Evolutionary conservation across 306 rosid genomes (phyloP).

Genomic region (Vicia sativa): DNA sequence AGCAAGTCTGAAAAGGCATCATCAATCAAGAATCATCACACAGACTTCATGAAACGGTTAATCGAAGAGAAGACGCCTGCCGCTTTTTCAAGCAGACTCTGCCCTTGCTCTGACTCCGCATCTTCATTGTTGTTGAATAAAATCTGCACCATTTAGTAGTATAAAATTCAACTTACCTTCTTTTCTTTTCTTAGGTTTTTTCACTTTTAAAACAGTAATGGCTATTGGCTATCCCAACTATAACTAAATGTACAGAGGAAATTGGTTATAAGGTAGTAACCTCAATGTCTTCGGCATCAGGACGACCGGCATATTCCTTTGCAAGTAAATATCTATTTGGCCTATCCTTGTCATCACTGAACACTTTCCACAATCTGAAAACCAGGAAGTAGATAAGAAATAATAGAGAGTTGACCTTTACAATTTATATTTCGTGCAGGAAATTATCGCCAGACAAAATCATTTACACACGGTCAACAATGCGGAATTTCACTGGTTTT

Average conservation of each 20-base stretch:
- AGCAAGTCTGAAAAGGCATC: conserved; percentile 14
- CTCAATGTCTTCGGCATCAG: conserved; percentile 88
- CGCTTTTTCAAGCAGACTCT: conserved; percentile 67
- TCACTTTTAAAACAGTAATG: background rate
- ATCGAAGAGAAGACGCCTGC: conserved; percentile 83
- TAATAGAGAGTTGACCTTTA: conserved; percentile 3
- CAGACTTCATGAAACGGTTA: conserved; percentile 80
- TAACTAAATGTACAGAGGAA: background rate
- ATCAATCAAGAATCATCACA: conserved; percentile 47
- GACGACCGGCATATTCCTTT: conserved; percentile 73
- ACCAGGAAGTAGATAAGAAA: conserved; percentile 34
- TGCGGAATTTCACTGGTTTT: conserved; percentile 20
- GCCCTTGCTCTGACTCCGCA: conserved; percentile 62
- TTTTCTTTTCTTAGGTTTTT: background rate
- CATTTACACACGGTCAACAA: background rate
- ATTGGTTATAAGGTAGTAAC: conserved; percentile 51
- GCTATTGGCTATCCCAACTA: conserved; percentile 2
- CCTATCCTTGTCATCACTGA: conserved; percentile 86
- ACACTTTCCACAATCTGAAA: conserved; percentile 88
- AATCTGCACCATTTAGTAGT: conserved; percentile 51
- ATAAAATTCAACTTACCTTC: conserved; percentile 12
- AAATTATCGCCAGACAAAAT: conserved; percentile 22
- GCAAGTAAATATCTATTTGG: conserved; percentile 88
- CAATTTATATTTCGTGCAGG: background rate
- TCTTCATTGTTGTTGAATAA: conserved; percentile 61